phyloP scores from a whole-genome alignment of 441 rosid genomes.

The Arabidopsis lyrata region DNA sequence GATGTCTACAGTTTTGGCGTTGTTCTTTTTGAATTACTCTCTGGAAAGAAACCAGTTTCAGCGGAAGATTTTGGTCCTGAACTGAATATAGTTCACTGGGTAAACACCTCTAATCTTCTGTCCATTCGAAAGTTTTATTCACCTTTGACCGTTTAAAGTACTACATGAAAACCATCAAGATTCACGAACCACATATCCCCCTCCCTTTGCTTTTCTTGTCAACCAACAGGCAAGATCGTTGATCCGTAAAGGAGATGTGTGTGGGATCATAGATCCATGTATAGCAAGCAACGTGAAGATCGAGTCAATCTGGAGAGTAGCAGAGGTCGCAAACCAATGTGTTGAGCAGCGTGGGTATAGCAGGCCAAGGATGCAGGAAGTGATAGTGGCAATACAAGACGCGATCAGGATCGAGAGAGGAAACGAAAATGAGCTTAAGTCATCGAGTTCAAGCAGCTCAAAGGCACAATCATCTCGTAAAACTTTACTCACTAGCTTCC shows the following conservation, averaged over 20 bases:
- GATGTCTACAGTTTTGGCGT: constrained; percentile 98
- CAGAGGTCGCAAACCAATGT: constrained; percentile 87
- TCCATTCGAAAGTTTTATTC: constrained; percentile 5
- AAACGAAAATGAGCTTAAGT: constrained; percentile 42
- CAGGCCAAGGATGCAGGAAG: constrained; percentile 91
- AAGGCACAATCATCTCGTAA: constrained; percentile 79
- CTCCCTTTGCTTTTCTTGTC: constrained; percentile 6
- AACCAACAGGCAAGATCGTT: constrained; percentile 76
- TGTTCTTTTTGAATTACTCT: constrained; percentile 88
- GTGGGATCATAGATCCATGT: constrained; percentile 71
- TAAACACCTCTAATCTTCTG: constrained; percentile 42
- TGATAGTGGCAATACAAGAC: constrained; percentile 80
- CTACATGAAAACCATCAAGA: neutral
- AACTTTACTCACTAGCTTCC: constrained; percentile 86
- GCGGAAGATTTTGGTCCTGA: constrained; percentile 86
- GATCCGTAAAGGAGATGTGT: constrained; percentile 80
- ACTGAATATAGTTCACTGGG: constrained; percentile 93
- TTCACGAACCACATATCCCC: neutral
- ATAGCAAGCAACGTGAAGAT: constrained; percentile 68
- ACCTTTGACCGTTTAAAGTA: neutral
- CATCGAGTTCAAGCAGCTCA: constrained; percentile 49
- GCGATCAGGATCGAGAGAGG: constrained; percentile 82
- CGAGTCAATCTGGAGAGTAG: constrained; percentile 91
- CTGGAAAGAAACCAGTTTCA: constrained; percentile 89
- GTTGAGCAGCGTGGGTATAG: constrained; percentile 70